Evolutionary conservation across 1,139 yeast species (phyloP).

Genomic region (Magnusiomyces fungicola): DNA sequence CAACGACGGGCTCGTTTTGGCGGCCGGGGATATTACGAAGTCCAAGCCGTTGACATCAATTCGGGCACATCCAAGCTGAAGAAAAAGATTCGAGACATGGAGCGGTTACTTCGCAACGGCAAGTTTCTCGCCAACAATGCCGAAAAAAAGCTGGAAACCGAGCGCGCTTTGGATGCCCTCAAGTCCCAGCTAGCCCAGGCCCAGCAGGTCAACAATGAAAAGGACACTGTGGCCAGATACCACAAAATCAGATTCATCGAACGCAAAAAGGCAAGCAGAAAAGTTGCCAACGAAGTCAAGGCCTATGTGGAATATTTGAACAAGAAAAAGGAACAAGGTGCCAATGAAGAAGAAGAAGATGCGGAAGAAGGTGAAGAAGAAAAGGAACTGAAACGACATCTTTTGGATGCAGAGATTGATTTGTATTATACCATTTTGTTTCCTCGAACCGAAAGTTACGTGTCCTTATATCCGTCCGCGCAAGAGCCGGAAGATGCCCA

Average conservation of each 20-base stretch:
- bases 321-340: slow-evolving; percentile 27
- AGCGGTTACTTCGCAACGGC: slow-evolving; percentile 60
- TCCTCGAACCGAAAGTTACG: slow-evolving; percentile 75
- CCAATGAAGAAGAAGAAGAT: slow-evolving; percentile 25
- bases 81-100: slow-evolving; percentile 81
- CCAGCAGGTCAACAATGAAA: slow-evolving; percentile 44
- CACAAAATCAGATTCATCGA: slow-evolving; percentile 90
- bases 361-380: slow-evolving; percentile 34
- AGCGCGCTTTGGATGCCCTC: slow-evolving; percentile 75
- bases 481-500: slow-evolving; percentile 20
- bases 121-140: slow-evolving; percentile 20
- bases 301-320: slow-evolving; percentile 29
- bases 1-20: not conserved
- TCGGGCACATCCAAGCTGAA: slow-evolving; percentile 38
- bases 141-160: slow-evolving; percentile 65
- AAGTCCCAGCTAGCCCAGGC: slow-evolving; percentile 56
- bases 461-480: slow-evolving; percentile 58
- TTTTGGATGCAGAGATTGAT: slow-evolving; percentile 57
- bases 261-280: slow-evolving; percentile 75
- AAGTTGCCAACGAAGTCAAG: slow-evolving; percentile 57
- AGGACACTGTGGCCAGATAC: slow-evolving; percentile 64
- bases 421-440: slow-evolving; percentile 68
- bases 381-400: slow-evolving; percentile 22
- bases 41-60: not conserved
- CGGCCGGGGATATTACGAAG: slow-evolving; percentile 1